Base-by-base conservation (phyloP, 768 basidiomycete species). In the Naganishia vaughanmartiniae region DNA sequence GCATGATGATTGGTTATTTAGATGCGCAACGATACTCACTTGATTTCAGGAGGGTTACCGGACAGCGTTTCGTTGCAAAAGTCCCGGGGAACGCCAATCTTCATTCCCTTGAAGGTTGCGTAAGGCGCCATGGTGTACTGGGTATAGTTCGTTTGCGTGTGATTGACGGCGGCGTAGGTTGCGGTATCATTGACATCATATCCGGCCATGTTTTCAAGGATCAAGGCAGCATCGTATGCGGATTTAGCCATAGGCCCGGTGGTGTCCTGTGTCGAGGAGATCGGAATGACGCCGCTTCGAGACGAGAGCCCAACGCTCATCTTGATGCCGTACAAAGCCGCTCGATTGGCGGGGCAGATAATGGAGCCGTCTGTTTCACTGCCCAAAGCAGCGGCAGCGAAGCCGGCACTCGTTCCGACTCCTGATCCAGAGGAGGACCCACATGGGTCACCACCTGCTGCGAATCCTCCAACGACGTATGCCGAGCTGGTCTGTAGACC, bases 361-460 rank as follows among this genome's bases (percentile, higher is more conserved):
- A 76, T 68, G 1, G 72, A 75, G 6, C 76, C 77, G 21, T 70
- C 55, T 0, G 75, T 77, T 34, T 79, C 78, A 9, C 71, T 56
- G 0, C 76, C 78, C 5, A 79, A 30, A 0, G 78, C 53, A 9
- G 68, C 73, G 17, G 76, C 70, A 11, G 72, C 74, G 53, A 76
- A 77, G 4, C 76, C 78, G 11, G 76, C 78, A 31, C 58, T 66
- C 0, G 67, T 48, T 3, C 76, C 78, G 11, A 79, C 76, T 0
- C 73, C 77, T 9, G 74, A 74, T 11, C 78, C 78, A 48, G 73
- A 67, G 7, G 73, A 75, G 12, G 73, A 74, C 21, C 78, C 78
- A 54, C 68, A 70, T 0, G 78, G 77, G 57, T 78, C 73, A 15
- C 72, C 74, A 14, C 76, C 76, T 10, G 66, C 70, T 12, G 65